Evolutionary conservation across 306 rosid species (phyloP), one percentile per base, ranked within the genome.

Genomic region (Begonia fuchsioides): DNA sequence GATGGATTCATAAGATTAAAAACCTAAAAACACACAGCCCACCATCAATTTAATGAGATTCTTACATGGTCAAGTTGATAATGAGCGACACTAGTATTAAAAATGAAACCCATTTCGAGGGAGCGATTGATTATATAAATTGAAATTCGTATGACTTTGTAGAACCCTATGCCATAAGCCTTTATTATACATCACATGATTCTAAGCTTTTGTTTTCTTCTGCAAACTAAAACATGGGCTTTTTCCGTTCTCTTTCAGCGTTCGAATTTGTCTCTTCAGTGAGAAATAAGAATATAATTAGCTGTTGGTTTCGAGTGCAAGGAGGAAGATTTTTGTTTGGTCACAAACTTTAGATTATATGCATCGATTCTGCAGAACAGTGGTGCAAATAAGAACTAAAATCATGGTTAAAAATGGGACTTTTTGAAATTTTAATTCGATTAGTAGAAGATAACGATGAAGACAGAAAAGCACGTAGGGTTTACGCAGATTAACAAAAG

Each of bases 151-250:
- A 4, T 26, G 35, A 26, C 35, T 26, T 26, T 26, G 35, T 50
- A 54, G 68, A 77, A 69, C 43, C 61, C 68, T 44, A 51, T 56
- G 57, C 63, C 53, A 52, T 19, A 26, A 18, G 90, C 81, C 68
- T 79, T 86, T 66, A 75, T 70, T 72, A 76, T 64, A 48, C 43
- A 7, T 74, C 94, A 75, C 94, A 77, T 66, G 76, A 67, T 75
- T 77, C 77, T 13, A 65, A 47, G 39, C n/a, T 6, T n/a, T 43
- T 26, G 55, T 52, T 66, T 71, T 55, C 79, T 47, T 71, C 59
- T 82, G 57, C 90, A 56, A 70, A 76, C 66, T 60, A 59, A 53
- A 70, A 75, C 65, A 59, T 49, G 18, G 2, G n/a, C n/a, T 59
- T 38, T 53, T 64, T 47, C 69, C 52, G 68, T 26, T 26, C 35